Conservation (phyloP, 1,284 basidiomycete species). For the Cutaneotrichosporon dermatis region DNA sequence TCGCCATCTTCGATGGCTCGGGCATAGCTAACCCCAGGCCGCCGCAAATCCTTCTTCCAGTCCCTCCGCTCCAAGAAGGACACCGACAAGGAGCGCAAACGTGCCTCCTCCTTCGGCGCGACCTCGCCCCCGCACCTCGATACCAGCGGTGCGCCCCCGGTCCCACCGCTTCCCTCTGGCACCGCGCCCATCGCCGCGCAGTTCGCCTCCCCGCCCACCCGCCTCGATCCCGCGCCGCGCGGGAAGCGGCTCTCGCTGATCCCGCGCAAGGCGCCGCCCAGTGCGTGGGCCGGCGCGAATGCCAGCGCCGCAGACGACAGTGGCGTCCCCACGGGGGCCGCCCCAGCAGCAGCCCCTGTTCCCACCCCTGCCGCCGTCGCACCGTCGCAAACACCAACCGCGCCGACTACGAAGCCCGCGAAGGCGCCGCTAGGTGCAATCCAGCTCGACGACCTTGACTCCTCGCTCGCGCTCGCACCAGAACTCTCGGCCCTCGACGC, state of each 20-base stretch:
- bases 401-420: not conserved
- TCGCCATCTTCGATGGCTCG: too few relatives aligned
- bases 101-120: not conserved
- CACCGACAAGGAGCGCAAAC: not conserved
- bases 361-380: not conserved
- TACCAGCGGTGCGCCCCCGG: not conserved
- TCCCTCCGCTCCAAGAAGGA: not conserved
- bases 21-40: not conserved
- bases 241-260: not conserved
- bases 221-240: not conserved
- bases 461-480: not conserved
- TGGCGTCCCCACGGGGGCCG: not conserved
- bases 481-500: not conserved
- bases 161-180: not conserved
- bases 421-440: not conserved
- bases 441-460: not conserved
- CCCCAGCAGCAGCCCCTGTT: not conserved
- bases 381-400: not conserved
- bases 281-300: not conserved
- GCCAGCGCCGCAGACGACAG: not conserved
- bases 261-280: slow-evolving; percentile 2
- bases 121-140: not conserved
- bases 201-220: not conserved
- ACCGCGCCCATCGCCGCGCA: not conserved
- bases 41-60: slow-evolving; percentile 9